Evolutionary conservation across 441 rosid species (phyloP).

Genomic region (Viola pubescens): DNA sequence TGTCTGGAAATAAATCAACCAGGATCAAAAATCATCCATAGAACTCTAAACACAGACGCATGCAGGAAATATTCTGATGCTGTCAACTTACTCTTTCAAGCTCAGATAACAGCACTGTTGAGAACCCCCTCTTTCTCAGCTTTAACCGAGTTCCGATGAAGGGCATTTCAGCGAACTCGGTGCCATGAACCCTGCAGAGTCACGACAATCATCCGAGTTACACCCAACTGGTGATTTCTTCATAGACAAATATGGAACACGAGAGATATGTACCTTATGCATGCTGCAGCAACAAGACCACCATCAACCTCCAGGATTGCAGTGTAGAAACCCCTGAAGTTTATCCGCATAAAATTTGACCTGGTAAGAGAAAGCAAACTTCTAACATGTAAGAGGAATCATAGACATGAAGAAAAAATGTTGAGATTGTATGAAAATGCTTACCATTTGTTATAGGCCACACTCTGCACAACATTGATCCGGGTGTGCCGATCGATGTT

Average conservation of each 20-base stretch:
- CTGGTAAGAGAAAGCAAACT: constrained; percentile 11
- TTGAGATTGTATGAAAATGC: background rate
- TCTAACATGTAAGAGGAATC: background rate
- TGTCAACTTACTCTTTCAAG: constrained; percentile 19
- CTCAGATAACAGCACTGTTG: constrained; percentile 2
- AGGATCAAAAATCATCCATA: background rate
- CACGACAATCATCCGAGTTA: background rate
- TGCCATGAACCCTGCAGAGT: constrained; percentile 24
- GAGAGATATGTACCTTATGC: constrained; percentile 18
- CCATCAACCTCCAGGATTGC: constrained; percentile 26
- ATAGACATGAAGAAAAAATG: background rate
- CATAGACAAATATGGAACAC: background rate
- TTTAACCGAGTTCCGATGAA: constrained; percentile 18
- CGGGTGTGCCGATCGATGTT: constrained; percentile 10
- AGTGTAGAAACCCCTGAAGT: constrained; percentile 30
- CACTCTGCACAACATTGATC: constrained; percentile 12
- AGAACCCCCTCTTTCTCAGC: constrained; percentile 17
- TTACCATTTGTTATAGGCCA: constrained; percentile 20
- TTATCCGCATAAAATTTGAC: constrained; percentile 23
- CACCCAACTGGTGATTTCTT: background rate
- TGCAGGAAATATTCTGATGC: background rate
- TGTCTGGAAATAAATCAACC: constrained; percentile 12
- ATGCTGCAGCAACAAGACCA: constrained; percentile 25
- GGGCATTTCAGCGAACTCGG: constrained; percentile 32
- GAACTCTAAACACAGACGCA: background rate